These are phyloP conservation scores for Trametes cingulata DNA, from an alignment of 768 basidiomycete genomes.

Conservation along the genomic window DNA sequence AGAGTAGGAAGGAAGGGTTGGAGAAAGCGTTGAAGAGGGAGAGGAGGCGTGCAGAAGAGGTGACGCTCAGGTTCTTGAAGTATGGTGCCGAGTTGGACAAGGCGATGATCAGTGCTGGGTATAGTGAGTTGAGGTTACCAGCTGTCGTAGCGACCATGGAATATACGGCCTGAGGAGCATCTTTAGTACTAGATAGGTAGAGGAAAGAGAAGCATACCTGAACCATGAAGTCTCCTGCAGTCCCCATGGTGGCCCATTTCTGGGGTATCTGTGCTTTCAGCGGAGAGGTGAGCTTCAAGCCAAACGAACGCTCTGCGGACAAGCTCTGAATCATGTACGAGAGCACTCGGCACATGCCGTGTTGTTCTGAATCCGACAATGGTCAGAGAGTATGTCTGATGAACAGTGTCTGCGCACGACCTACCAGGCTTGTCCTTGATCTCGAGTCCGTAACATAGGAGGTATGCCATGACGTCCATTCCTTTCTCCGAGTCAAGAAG, in stretches of 20 bases:
- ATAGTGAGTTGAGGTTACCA: constrained; percentile 76
- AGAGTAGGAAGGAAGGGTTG: constrained; percentile 83
- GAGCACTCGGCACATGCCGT: constrained; percentile 84
- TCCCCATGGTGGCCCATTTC: constrained; percentile 75
- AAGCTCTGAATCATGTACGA: constrained; percentile 92
- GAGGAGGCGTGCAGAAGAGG: constrained; percentile 78
- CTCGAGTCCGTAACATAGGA: constrained; percentile 80
- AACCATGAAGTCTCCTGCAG: constrained; percentile 84
- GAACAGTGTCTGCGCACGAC: neutral
- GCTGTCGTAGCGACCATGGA: constrained; percentile 88
- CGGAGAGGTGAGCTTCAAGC: constrained; percentile 62
- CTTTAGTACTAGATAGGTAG: neutral
- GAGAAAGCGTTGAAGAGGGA: constrained; percentile 93
- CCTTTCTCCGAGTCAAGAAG: constrained; percentile 79
- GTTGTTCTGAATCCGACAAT: constrained; percentile 61
- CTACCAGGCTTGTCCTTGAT: constrained; percentile 92
- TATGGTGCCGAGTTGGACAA: constrained; percentile 88
- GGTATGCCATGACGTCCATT: constrained; percentile 73
- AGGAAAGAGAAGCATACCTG: constrained; percentile 51
- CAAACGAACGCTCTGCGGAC: constrained; percentile 82
- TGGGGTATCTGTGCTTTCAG: constrained; percentile 67
- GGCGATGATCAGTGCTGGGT: constrained; percentile 90
- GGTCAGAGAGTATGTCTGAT: neutral
- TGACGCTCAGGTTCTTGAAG: constrained; percentile 77
- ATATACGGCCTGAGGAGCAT: constrained; percentile 70